A percentile compares a stretch with the other conserved stretches of the same genome.
These are phyloP conservation scores for Huntiella bhutanensis DNA, from an alignment of 2,329 filamentous ascomycete genomes.

Conservation along the genomic window DNA sequence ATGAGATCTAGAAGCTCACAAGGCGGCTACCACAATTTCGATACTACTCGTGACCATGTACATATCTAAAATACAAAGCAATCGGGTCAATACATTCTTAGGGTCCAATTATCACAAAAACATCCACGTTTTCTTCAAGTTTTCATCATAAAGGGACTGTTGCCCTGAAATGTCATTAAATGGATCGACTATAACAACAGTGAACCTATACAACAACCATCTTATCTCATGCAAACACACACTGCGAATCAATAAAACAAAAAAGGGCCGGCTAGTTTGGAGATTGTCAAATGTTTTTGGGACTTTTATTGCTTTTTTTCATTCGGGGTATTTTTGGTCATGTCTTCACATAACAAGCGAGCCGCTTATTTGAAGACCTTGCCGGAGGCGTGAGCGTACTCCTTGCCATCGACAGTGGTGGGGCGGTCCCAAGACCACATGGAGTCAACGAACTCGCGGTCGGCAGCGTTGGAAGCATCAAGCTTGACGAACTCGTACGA, in stretches of 20 bases:
- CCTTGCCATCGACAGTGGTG: slow-evolving; percentile 64
- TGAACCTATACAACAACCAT: slow-evolving; percentile 2
- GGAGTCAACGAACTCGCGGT: slow-evolving; percentile 69
- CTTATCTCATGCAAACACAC: background rate
- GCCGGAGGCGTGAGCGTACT: slow-evolving; percentile 71
- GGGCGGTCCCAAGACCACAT: slow-evolving; percentile 89
- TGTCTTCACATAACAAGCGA: slow-evolving; percentile 13
- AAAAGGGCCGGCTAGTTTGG: background rate
- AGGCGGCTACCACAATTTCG: background rate
- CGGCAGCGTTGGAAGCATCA: slow-evolving; percentile 67
- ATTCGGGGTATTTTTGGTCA: slow-evolving; percentile 6
- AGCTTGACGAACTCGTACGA: slow-evolving; percentile 95
- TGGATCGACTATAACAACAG: slow-evolving; percentile 1
- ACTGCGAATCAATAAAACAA: background rate
- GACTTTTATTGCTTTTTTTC: slow-evolving; percentile 11
- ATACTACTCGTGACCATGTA: background rate
- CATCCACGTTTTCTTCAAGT: background rate
- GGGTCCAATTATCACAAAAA: no score
- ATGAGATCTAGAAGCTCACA: background rate
- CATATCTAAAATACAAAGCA: background rate
- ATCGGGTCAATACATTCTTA: background rate
- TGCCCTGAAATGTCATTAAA: slow-evolving; percentile 5
- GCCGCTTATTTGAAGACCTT: slow-evolving; percentile 92
- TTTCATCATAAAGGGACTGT: slow-evolving; percentile 3
- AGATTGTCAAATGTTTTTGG: slow-evolving; percentile 7